Evolutionary conservation across 495 filamentous ascomycete genomes (phyloP).

Genomic region (Parmelia sp.): DNA sequence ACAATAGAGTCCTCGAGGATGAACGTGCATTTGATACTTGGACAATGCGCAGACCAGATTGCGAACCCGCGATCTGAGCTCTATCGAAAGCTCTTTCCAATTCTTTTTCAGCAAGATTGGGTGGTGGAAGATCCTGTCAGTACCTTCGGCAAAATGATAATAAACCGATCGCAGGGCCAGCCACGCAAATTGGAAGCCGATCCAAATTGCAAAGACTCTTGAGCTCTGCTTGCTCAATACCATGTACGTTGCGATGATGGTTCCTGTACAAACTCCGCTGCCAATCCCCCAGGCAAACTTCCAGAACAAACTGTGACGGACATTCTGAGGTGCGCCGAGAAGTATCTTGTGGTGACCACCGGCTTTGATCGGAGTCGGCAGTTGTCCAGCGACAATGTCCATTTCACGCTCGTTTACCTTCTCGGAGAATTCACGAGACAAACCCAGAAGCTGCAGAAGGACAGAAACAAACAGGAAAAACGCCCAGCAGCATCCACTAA

Average conservation of each 20-base stretch:
- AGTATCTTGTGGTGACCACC: slow-evolving; percentile 12
- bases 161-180: slow-evolving; percentile 7
- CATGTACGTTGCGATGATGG: slow-evolving; percentile 4
- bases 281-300: slow-evolving; percentile 5
- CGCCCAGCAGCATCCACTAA: slow-evolving; percentile 9
- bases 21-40: slow-evolving; percentile 13
- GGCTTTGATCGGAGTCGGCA: slow-evolving; percentile 12
- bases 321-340: slow-evolving; percentile 15
- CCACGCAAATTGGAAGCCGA: slow-evolving; percentile 11
- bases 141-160: slow-evolving; percentile 7
- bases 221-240: not conserved
- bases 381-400: slow-evolving; percentile 10
- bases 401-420: slow-evolving; percentile 8
- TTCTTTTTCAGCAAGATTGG: not conserved
- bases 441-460: not conserved
- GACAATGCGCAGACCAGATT: slow-evolving; percentile 7
- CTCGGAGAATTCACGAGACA: slow-evolving; percentile 11
- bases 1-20: slow-evolving; percentile 15
- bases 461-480: slow-evolving; percentile 7
- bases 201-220: slow-evolving; percentile 7
- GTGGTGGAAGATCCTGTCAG: not conserved
- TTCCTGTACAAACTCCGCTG: slow-evolving; percentile 1
- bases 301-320: slow-evolving; percentile 13
- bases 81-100: not conserved
- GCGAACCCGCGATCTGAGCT: slow-evolving; percentile 5